A percentile compares a stretch with the other conserved stretches of the same genome.
Evolutionary conservation across 2,329 filamentous ascomycete species (phyloP).

Genomic region (Clonostachys sp.): DNA sequence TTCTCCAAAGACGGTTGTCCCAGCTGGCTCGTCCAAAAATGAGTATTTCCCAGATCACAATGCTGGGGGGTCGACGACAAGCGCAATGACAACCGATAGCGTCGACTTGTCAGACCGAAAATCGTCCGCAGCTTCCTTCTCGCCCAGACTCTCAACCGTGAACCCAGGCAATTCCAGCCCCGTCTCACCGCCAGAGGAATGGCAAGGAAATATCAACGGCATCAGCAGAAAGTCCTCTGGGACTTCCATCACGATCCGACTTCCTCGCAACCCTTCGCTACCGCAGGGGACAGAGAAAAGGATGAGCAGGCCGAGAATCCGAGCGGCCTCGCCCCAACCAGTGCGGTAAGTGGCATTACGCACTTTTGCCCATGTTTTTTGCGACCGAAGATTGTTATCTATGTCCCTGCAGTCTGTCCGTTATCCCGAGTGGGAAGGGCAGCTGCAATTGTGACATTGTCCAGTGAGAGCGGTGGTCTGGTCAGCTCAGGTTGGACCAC

Average conservation of each 20-base stretch:
- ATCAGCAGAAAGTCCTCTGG: constrained; percentile 29
- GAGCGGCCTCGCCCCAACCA: constrained; percentile 40
- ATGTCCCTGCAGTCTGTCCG: no score
- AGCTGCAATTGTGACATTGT: no score
- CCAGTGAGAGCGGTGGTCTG: no score
- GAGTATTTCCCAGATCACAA: constrained; percentile 16
- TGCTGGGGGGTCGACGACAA: constrained; percentile 1
- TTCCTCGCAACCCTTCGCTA: constrained; percentile 34
- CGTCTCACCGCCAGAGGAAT: not conserved
- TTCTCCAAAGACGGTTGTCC: constrained; percentile 29
- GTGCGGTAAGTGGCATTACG: constrained; percentile 29
- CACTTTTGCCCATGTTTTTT: no score
- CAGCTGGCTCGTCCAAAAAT: constrained; percentile 9
- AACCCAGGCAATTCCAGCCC: no score
- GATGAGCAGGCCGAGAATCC: constrained; percentile 33
- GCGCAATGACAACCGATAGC: constrained; percentile 2
- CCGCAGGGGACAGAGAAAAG: constrained; percentile 43
- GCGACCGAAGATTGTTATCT: no score
- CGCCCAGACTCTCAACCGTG: no score
- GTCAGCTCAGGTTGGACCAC: no score
- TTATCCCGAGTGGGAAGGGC: no score
- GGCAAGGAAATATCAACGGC: not conserved
- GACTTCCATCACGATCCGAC: constrained; percentile 41
- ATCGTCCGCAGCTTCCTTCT: not conserved
- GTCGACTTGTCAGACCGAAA: constrained; percentile 1